Conservation (phyloP, 2,329 filamentous ascomycete species). For the Fusarium mexicanum region DNA sequence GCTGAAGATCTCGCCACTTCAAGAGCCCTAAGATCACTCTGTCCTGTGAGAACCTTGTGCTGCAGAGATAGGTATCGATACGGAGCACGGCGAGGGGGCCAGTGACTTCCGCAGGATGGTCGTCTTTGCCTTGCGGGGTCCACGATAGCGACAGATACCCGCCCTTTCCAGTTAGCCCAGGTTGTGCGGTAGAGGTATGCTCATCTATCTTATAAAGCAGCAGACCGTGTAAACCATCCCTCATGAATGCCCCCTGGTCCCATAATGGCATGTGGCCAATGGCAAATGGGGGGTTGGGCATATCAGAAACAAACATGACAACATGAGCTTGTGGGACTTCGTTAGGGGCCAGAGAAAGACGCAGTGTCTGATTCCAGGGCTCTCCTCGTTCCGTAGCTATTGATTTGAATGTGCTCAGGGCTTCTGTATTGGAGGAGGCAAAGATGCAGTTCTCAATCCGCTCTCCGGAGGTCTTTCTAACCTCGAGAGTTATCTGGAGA, state of each 20-base stretch:
- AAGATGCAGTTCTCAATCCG: conserved; percentile 90
- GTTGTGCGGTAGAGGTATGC: conserved; percentile 75
- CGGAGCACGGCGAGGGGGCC: conserved; percentile 83
- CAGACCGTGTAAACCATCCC: conserved; percentile 83
- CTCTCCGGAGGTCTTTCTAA: conserved; percentile 80
- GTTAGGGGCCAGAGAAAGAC: conserved; percentile 78
- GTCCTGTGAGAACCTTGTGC: conserved; percentile 94
- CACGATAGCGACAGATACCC: conserved; percentile 89
- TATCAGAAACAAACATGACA: conserved; percentile 88
- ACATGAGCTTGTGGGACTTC: conserved; percentile 87
- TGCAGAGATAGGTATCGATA: conserved; percentile 88
- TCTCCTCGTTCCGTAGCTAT: conserved; percentile 81
- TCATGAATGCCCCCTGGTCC: conserved; percentile 89
- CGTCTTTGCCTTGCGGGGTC: conserved; percentile 73
- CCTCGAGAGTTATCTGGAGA: conserved; percentile 88
- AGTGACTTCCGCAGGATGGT: conserved; percentile 77
- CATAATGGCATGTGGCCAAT: conserved; percentile 93
- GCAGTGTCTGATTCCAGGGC: conserved; percentile 87
- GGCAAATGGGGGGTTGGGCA: conserved; percentile 88
- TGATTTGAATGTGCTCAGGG: conserved; percentile 88
- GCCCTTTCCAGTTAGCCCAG: conserved; percentile 74
- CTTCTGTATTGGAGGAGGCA: conserved; percentile 81
- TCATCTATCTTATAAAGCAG: conserved; percentile 93
- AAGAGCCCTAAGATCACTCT: conserved; percentile 84
- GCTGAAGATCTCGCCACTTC: conserved; percentile 82